Percentiles rank a stretch among this genome's conserved stretches.
Conservation (phyloP, 768 basidiomycete genomes). For the Epithele typhae region DNA sequence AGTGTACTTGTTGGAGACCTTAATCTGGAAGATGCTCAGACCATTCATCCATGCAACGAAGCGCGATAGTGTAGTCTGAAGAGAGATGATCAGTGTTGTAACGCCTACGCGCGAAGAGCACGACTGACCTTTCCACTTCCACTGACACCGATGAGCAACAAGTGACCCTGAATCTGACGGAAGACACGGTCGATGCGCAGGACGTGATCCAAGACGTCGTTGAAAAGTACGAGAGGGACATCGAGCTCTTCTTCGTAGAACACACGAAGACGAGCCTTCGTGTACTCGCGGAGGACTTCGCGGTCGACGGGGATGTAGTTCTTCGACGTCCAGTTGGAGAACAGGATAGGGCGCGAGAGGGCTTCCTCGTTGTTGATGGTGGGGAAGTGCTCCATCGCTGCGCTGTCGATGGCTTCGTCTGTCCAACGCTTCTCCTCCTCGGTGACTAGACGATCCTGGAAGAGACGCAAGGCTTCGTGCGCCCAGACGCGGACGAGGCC, state of each 20-base stretch:
- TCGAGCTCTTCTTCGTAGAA: constrained; percentile 99
- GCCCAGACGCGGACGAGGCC: constrained; percentile 97
- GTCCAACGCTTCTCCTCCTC: constrained; percentile 96
- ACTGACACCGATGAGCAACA: constrained; percentile 95
- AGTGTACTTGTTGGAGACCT: constrained; percentile 98
- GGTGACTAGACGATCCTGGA: constrained; percentile 93
- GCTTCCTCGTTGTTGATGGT: constrained; percentile 87
- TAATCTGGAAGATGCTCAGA: constrained; percentile 98
- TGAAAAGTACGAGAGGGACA: constrained; percentile 95
- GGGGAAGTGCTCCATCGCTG: constrained; percentile 89
- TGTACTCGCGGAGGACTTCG: constrained; percentile 90
- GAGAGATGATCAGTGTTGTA: constrained; percentile 14
- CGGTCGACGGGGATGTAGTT: constrained; percentile 94
- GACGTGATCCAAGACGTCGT: constrained; percentile 97
- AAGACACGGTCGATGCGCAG: constrained; percentile 98
- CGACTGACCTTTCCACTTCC: constrained; percentile 90
- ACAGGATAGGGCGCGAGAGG: constrained; percentile 83
- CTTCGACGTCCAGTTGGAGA: constrained; percentile 99
- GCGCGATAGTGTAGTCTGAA: constrained; percentile 90
- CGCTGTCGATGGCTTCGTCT: constrained; percentile 82
- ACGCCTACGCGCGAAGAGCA: background rate
- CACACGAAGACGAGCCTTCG: constrained; percentile 93
- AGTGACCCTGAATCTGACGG: constrained; percentile 95
- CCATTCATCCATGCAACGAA: constrained; percentile 99
- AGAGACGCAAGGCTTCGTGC: constrained; percentile 93